These are phyloP conservation scores for Vinca minor DNA, from an alignment of 257 asterid genomes.

Conservation along the genomic window DNA sequence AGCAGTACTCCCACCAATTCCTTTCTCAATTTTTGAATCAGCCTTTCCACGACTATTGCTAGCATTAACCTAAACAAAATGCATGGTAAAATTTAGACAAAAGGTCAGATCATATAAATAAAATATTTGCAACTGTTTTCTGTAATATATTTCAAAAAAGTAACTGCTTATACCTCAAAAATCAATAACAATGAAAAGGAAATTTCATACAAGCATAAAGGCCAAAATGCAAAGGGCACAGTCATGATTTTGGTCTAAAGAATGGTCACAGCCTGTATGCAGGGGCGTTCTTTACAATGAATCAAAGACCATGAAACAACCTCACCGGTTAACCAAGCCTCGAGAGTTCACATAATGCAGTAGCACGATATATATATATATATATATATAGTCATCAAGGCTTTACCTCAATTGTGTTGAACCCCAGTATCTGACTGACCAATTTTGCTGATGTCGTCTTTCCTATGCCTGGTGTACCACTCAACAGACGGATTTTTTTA, in stretches of 20 bases:
- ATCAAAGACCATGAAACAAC: background rate
- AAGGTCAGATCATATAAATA: background rate
- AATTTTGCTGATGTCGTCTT: slow-evolving; percentile 91
- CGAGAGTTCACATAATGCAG: background rate
- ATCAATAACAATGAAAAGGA: background rate
- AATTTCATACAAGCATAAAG: background rate
- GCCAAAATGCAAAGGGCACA: background rate
- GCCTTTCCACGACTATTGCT: slow-evolving; percentile 99
- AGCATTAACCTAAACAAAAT: slow-evolving; percentile 75
- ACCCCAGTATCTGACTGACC: slow-evolving; percentile 90
- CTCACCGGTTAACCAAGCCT: background rate
- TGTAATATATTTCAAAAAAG: background rate
- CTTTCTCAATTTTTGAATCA: slow-evolving; percentile 78
- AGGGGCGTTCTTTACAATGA: background rate
- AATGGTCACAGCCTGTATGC: background rate
- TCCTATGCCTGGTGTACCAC: slow-evolving; percentile 98
- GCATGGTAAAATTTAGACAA: slow-evolving; percentile 10
- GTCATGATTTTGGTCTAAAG: background rate
- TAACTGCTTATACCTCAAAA: background rate
- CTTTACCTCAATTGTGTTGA: slow-evolving; percentile 77
- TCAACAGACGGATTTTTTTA: slow-evolving; percentile 75
- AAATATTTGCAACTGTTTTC: background rate
- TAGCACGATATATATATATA: slow-evolving; percentile 1
- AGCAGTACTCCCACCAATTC: slow-evolving; percentile 92
- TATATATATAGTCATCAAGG: slow-evolving; percentile 1